Evolutionary conservation across 1,139 yeast genomes (phyloP), one percentile per base, ranked within the genome.

Genomic region (Candida sp.): DNA sequence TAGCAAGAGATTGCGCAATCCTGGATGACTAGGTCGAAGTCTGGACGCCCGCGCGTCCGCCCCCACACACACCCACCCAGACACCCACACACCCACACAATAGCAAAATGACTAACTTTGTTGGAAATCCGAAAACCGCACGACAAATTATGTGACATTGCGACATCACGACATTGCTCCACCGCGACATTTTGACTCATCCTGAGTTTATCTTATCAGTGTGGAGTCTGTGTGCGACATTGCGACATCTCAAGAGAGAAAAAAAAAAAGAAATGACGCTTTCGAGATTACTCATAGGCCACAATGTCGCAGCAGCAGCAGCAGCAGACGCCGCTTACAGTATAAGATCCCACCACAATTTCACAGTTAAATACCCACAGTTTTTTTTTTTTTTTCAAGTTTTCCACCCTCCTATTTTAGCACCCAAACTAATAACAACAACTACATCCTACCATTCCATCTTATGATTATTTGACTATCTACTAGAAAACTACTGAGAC

Each of bases 401-500:
- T 41, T 26, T 39, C n/a, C 30, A 39, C 30, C 17, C 6, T 17
- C 17, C 17, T 17, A 17, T 17, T 17, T 17, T 17, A 26, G 8
- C 12, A 26, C 31, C 23, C 30, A 38, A 38, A 38, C 12, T 9
- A 37, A 6, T 25, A 8, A 3, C 41, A n/a, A n/a, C n/a, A 11
- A 25, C 41, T 23, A 12, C 28, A n/a, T 8, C 28, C 27, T 37
- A 22, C 28, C 6, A 22, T 23, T n/a, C 26, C 27, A 12, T 37
- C 42, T 38, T 31, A 31, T 31, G 35, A 12, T 30, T 28, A 41
- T 41, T 30, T 41, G 44, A 41, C 44, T 41, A 41, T 41, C 44
- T 30, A 41, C 35, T 41, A 41, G 30, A 30, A 41, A 41, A 41
- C 27, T 41, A 41, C 44, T 41, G 44, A 41, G 44, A 41, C 34